phyloP scores from a whole-genome alignment of 2,329 filamentous ascomycete genomes.

The Talaromyces sp. region DNA sequence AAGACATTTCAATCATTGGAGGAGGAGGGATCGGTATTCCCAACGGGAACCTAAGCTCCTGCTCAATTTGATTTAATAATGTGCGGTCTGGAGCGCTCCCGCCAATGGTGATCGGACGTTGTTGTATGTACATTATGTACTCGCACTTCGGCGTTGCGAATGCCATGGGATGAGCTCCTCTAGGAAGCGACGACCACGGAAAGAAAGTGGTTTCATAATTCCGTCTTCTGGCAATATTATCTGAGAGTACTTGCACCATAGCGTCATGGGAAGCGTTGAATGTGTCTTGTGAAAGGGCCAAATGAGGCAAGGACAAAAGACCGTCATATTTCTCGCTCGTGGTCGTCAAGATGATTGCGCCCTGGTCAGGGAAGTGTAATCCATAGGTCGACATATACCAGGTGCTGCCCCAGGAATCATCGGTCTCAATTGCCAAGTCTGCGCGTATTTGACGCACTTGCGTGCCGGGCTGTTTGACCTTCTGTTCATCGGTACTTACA shows the following conservation, averaged over 20 bases:
- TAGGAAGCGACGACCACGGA: slow-evolving; percentile 73
- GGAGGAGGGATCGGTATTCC: slow-evolving; percentile 53
- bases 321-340: slow-evolving; percentile 94
- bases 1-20: slow-evolving; percentile 56
- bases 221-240: slow-evolving; percentile 61
- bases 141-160: slow-evolving; percentile 75
- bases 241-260: slow-evolving; percentile 68
- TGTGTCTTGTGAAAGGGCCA: slow-evolving; percentile 59
- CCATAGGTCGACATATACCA: slow-evolving; percentile 80
- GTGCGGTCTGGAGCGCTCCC: slow-evolving; percentile 29
- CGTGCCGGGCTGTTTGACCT: slow-evolving; percentile 30
- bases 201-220: slow-evolving; percentile 55
- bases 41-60: slow-evolving; percentile 58
- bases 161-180: slow-evolving; percentile 48
- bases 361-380: slow-evolving; percentile 78
- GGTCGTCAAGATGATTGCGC: slow-evolving; percentile 76
- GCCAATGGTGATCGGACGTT: slow-evolving; percentile 39
- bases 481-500: slow-evolving; percentile 50
- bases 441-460: slow-evolving; percentile 66
- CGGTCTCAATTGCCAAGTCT: slow-evolving; percentile 69
- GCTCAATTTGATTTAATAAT: slow-evolving; percentile 52
- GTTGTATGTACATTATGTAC: slow-evolving; percentile 79
- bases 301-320: slow-evolving; percentile 82
- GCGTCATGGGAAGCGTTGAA: slow-evolving; percentile 60
- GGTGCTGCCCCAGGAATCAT: slow-evolving; percentile 64